These are phyloP conservation scores for Wickerhamiella azymoides DNA, from an alignment of 805 yeast genomes.

Conservation along the genomic window DNA sequence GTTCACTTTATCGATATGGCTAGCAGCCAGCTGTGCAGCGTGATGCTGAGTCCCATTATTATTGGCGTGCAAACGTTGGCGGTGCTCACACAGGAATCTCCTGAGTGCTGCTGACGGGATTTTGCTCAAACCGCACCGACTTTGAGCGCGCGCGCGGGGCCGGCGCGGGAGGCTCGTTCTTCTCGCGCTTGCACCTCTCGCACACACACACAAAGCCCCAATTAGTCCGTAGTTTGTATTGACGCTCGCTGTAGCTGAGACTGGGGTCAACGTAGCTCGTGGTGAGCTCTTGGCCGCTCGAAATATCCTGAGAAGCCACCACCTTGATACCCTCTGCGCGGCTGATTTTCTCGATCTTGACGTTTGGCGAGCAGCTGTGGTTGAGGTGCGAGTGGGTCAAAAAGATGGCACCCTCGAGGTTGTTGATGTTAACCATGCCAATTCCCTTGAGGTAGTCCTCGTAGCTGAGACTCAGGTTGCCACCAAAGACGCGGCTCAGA, in stretches of 20 bases:
- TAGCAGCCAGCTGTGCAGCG: slow-evolving; percentile 59
- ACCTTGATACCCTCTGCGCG: slow-evolving; percentile 45
- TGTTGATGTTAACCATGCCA: slow-evolving; percentile 66
- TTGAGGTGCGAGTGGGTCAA: slow-evolving; percentile 56
- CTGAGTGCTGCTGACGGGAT: slow-evolving; percentile 12
- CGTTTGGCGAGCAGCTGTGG: slow-evolving; percentile 65
- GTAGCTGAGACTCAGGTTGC: slow-evolving; percentile 26
- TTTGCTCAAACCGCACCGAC: slow-evolving; percentile 18
- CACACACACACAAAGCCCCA: slow-evolving; percentile 75
- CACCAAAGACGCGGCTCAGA: slow-evolving; percentile 35
- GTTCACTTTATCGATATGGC: slow-evolving; percentile 62
- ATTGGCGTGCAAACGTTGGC: slow-evolving; percentile 67
- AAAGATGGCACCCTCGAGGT: slow-evolving; percentile 49
- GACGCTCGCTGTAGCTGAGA: slow-evolving; percentile 48
- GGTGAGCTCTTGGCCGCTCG: slow-evolving; percentile 51
- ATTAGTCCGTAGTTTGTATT: slow-evolving; percentile 49
- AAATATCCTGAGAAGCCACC: slow-evolving; percentile 43
- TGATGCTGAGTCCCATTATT: slow-evolving; percentile 59
- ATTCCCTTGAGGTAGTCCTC: slow-evolving; percentile 46
- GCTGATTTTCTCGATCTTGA: slow-evolving; percentile 34
- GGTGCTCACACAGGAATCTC: slow-evolving; percentile 4
- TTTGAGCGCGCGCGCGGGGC: slow-evolving; percentile 11
- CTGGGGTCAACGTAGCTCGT: slow-evolving; percentile 59
- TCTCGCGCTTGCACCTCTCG: slow-evolving; percentile 39
- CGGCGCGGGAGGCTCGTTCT: slow-evolving; percentile 1